phyloP scores from a whole-genome alignment of 345 rosid genomes.

The Camelina sativa region DNA sequence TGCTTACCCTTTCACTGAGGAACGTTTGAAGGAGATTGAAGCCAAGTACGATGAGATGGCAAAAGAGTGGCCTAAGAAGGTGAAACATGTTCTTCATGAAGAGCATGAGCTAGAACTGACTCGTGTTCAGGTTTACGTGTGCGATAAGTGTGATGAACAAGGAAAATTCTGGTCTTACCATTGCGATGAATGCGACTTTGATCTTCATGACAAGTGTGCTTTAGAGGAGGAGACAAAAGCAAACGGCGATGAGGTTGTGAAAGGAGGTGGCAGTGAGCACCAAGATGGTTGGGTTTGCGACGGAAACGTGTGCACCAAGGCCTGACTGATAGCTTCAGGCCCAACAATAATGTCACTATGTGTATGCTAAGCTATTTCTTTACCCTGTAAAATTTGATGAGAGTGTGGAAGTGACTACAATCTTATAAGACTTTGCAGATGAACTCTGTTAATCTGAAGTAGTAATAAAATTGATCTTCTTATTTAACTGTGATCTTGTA shows the following conservation, averaged over 20 bases:
- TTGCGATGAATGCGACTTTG: slow-evolving; percentile 66
- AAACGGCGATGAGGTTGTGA: slow-evolving; percentile 14
- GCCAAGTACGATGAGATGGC: slow-evolving; percentile 55
- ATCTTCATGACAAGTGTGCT: slow-evolving; percentile 71
- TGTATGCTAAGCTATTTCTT: slow-evolving; percentile 21
- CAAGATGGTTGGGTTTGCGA: slow-evolving; percentile 65
- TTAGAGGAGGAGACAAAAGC: slow-evolving; percentile 32
- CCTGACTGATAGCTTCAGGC: slow-evolving; percentile 33
- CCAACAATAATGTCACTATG: slow-evolving; percentile 1
- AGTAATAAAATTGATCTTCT: not conserved
- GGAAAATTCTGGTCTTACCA: slow-evolving; percentile 60
- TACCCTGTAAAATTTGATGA: slow-evolving; percentile 2
- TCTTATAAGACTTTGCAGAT: slow-evolving; percentile 19
- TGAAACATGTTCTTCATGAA: slow-evolving; percentile 64
- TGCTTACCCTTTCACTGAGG: slow-evolving; percentile 73
- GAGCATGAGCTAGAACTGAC: slow-evolving; percentile 64
- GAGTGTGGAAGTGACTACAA: not conserved
- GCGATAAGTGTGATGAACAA: slow-evolving; percentile 50
- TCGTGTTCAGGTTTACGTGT: slow-evolving; percentile 42
- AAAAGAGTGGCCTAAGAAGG: slow-evolving; percentile 74
- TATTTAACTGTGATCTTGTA: slow-evolving; percentile 7
- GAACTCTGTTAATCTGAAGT: slow-evolving; percentile 2
- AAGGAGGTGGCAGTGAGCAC: slow-evolving; percentile 34
- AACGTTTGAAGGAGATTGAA: slow-evolving; percentile 54
- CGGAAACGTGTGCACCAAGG: slow-evolving; percentile 59